Percentiles rank a stretch among this genome's conserved stretches.
These are phyloP conservation scores for Aspergillus floridensis DNA, from an alignment of 2,329 filamentous ascomycete species.

Conservation along the genomic window DNA sequence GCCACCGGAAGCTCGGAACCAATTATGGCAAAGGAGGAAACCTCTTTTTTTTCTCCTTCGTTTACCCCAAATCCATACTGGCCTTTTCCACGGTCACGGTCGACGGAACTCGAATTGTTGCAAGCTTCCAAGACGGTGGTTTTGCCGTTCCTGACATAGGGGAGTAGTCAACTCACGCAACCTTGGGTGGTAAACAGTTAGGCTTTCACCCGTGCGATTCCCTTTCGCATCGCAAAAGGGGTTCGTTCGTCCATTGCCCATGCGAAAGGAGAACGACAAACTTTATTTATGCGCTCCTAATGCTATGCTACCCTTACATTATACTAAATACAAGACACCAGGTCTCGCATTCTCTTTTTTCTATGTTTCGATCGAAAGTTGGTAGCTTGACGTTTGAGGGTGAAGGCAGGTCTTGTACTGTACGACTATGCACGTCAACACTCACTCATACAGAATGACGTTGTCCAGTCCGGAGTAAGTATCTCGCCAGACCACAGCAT, in stretches of 20 bases:
- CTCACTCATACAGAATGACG: background rate
- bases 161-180: background rate
- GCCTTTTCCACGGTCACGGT: background rate
- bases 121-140: background rate
- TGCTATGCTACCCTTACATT: background rate
- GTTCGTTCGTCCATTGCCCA: background rate
- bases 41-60: background rate
- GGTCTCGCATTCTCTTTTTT: background rate
- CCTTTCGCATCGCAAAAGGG: background rate
- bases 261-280: background rate
- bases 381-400: background rate
- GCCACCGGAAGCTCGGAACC: conserved; percentile 1
- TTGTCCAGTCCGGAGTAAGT: background rate
- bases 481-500: background rate
- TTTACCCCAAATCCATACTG: background rate
- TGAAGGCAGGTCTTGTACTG: background rate
- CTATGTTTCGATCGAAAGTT: background rate
- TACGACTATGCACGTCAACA: background rate
- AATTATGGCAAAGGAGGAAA: background rate
- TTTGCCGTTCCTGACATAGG: conserved; percentile 6
- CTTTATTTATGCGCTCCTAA: background rate
- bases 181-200: background rate
- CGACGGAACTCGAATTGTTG: background rate
- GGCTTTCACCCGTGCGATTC: background rate
- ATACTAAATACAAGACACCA: too few relatives aligned